A percentile compares a stretch with the other conserved stretches of the same genome.
Conservation (phyloP, 345 rosid genomes). For the Carallia brachiata region DNA sequence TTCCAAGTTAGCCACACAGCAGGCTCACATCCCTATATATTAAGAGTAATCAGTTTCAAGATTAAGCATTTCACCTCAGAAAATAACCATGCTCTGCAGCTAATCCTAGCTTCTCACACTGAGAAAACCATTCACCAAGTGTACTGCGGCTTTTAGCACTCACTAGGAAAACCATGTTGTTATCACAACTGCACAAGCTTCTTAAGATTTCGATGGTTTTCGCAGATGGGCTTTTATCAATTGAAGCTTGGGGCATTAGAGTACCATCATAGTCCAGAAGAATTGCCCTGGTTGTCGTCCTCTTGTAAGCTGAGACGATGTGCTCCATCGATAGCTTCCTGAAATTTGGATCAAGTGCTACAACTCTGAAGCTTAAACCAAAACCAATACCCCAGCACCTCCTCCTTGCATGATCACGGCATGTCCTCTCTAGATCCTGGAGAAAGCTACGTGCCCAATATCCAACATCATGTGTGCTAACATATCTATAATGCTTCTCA, state of each 20-base stretch:
- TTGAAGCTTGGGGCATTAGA: slow-evolving; percentile 78
- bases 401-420: slow-evolving; percentile 56
- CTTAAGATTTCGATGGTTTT: slow-evolving; percentile 61
- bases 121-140: slow-evolving; percentile 66
- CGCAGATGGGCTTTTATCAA: slow-evolving; percentile 68
- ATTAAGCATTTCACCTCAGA: slow-evolving; percentile 42
- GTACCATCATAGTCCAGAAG: slow-evolving; percentile 87
- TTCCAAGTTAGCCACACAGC: slow-evolving; percentile 4
- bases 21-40: background rate
- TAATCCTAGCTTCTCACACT: slow-evolving; percentile 65
- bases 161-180: slow-evolving; percentile 72
- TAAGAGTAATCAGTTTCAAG: background rate
- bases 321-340: slow-evolving; percentile 78
- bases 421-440: slow-evolving; percentile 81
- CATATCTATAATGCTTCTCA: slow-evolving; percentile 86
- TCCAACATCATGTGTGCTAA: slow-evolving; percentile 83
- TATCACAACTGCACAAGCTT: slow-evolving; percentile 57
- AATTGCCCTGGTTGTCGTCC: slow-evolving; percentile 60
- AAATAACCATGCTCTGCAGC: slow-evolving; percentile 89
- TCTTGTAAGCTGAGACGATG: slow-evolving; percentile 74
- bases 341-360: slow-evolving; percentile 73
- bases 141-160: slow-evolving; percentile 66
- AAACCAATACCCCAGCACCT: slow-evolving; percentile 91
- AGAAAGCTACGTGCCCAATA: slow-evolving; percentile 91
- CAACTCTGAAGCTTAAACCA: slow-evolving; percentile 78